A percentile compares a stretch with the other conserved stretches of the same genome.
Evolutionary conservation across 768 basidiomycete genomes (phyloP).

Genomic region (Tulasnella sp.): DNA sequence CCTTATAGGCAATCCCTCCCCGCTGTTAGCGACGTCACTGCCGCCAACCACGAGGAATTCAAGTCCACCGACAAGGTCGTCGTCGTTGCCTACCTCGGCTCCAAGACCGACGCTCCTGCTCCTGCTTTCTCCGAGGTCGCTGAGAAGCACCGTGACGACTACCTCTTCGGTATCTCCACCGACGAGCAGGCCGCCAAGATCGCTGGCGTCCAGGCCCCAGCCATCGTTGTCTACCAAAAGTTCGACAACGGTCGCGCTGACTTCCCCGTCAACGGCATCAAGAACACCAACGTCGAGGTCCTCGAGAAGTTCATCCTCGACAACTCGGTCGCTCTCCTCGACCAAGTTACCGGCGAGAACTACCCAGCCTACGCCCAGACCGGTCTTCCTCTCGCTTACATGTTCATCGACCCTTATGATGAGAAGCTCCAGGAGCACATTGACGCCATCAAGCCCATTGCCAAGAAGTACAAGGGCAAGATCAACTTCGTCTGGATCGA

Average conservation of each 20-base stretch:
- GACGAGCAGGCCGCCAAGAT: constrained; percentile 60
- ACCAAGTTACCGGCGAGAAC: constrained; percentile 91
- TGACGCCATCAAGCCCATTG: constrained; percentile 63
- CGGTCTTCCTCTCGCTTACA: constrained; percentile 82
- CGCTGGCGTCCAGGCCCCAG: constrained; percentile 69
- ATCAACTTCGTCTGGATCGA: constrained; percentile 99
- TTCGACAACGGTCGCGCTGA: constrained; percentile 77
- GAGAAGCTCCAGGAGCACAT: constrained; percentile 58
- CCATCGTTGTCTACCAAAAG: constrained; percentile 82
- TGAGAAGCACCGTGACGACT: constrained; percentile 83
- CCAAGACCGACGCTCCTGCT: constrained; percentile 60
- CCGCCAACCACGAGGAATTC: constrained; percentile 75
- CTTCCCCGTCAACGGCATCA: constrained; percentile 53
- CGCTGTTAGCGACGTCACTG: constrained; percentile 77
- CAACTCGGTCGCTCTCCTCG: constrained; percentile 79
- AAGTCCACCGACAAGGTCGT: constrained; percentile 84
- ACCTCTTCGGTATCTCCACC: constrained; percentile 80
- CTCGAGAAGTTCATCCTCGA: constrained; percentile 72
- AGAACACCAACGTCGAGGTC: constrained; percentile 48
- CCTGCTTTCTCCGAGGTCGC: constrained; percentile 73
- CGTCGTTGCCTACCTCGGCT: constrained; percentile 71
- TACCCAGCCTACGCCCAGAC: constrained; percentile 77
- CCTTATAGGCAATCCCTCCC: constrained; percentile 77
- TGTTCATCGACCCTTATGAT: constrained; percentile 75
- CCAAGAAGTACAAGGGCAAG: constrained; percentile 72